These are phyloP conservation scores for Saposhnikovia divaricata DNA, from an alignment of 129 eudicot species.

Conservation along the genomic window DNA sequence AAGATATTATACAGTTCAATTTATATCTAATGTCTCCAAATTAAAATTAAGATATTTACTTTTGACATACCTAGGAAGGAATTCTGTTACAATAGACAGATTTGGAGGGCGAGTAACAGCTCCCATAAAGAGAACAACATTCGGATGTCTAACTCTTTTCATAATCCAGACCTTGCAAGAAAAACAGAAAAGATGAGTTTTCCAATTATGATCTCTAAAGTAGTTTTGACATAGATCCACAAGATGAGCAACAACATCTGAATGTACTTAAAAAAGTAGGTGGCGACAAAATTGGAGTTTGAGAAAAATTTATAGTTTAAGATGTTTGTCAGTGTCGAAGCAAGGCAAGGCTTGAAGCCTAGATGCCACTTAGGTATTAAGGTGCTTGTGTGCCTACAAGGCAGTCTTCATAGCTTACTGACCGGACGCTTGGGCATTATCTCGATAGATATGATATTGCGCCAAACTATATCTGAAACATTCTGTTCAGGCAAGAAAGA, in stretches of 20 bases:
- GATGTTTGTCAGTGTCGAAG: neutral
- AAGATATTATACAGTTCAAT: too few relatives aligned
- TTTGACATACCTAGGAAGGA: conserved; percentile 83
- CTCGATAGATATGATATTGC: too few relatives aligned
- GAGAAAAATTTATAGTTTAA: neutral
- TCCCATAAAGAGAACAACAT: conserved; percentile 98
- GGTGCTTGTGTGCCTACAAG: too few relatives aligned
- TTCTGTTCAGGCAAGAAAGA: neutral
- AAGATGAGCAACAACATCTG: neutral
- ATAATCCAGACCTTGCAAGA: conserved; percentile 69
- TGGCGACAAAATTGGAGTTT: neutral
- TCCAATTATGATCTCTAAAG: neutral
- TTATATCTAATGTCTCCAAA: too few relatives aligned
- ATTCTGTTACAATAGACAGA: conserved; percentile 94
- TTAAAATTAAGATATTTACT: neutral
- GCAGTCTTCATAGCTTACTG: too few relatives aligned
- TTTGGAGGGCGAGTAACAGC: conserved; percentile 94
- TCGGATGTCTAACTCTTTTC: conserved; percentile 92
- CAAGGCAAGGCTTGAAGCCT: neutral
- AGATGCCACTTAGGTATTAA: too few relatives aligned
- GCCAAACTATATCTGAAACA: neutral
- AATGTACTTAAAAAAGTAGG: neutral
- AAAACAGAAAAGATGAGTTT: conserved; percentile 10
- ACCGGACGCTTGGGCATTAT: too few relatives aligned
- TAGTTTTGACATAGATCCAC: neutral